These are phyloP conservation scores for Candida suzukii DNA, from an alignment of 805 yeast species.

Conservation along the genomic window DNA sequence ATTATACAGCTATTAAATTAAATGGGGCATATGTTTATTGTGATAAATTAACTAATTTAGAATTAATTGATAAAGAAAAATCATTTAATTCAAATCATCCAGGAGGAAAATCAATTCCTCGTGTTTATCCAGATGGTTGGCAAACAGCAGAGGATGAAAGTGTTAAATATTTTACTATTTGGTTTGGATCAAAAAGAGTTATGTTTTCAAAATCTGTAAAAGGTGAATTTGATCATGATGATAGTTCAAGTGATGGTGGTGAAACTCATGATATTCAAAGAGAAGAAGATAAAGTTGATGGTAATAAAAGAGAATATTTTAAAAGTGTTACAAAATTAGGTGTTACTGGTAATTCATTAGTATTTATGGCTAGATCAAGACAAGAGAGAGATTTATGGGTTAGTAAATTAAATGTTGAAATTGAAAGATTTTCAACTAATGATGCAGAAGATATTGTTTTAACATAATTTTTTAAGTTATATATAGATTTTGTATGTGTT, in stretches of 20 bases:
- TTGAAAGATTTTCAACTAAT: constrained; percentile 31
- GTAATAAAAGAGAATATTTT: constrained; percentile 24
- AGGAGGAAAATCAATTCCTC: constrained; percentile 54
- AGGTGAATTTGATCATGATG: constrained; percentile 3
- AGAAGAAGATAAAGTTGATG: neutral
- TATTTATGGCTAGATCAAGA: constrained; percentile 75
- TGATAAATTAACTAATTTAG: constrained; percentile 53
- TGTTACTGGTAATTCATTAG: constrained; percentile 57
- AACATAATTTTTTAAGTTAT: constrained; percentile 4
- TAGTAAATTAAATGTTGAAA: constrained; percentile 32
- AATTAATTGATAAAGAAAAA: constrained; percentile 37
- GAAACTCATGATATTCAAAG: neutral
- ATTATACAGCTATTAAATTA: constrained; percentile 54
- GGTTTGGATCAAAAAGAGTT: constrained; percentile 66
- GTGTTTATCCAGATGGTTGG: constrained; percentile 81
- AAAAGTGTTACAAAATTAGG: constrained; percentile 50
- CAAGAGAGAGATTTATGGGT: constrained; percentile 87
- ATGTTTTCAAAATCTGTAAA: constrained; percentile 25
- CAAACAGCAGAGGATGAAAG: constrained; percentile 69
- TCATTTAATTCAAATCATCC: constrained; percentile 41
- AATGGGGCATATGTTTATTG: constrained; percentile 69
- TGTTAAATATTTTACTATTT: constrained; percentile 72
- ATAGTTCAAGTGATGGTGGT: neutral
- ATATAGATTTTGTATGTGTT: neutral
- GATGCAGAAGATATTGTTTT: constrained; percentile 14